Percentiles rank a stretch among this genome's conserved stretches.
Conservation (phyloP, 148 eudicot genomes). For the Amaranthus hypochondriacus region DNA sequence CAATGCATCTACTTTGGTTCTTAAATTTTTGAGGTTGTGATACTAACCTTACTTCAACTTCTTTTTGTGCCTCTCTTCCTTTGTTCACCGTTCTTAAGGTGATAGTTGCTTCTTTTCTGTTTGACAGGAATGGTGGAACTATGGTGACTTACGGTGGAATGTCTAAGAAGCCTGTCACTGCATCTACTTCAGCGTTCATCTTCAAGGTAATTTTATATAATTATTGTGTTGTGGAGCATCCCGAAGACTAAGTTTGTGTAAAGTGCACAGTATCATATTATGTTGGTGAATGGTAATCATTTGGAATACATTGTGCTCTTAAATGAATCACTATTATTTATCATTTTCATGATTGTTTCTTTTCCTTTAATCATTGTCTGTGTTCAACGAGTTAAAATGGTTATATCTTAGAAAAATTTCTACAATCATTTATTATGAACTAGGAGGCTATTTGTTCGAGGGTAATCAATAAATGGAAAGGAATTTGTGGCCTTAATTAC, state of each 20-base stretch:
- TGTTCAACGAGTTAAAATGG: no score
- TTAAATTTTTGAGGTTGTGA: constrained; percentile 66
- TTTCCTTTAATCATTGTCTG: no score
- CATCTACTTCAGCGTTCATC: constrained; percentile 81
- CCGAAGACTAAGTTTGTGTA: not conserved
- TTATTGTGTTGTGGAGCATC: constrained; percentile 7
- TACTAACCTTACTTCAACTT: not conserved
- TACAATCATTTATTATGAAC: no score
- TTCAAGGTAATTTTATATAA: constrained; percentile 53
- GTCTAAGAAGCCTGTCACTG: constrained; percentile 85
- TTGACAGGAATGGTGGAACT: constrained; percentile 74
- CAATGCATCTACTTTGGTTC: constrained; percentile 80
- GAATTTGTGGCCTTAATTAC: no score
- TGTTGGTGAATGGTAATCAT: not conserved
- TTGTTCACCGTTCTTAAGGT: not conserved
- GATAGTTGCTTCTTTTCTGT: not conserved
- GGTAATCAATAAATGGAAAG: no score
- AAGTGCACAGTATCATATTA: not conserved
- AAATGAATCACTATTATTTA: not conserved
- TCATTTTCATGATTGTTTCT: no score
- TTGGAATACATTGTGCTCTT: not conserved
- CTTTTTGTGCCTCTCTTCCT: not conserved
- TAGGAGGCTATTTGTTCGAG: no score
- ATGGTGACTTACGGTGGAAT: constrained; percentile 99
- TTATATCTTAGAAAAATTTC: no score